Base-by-base conservation (phyloP, 1,284 basidiomycete species). In the Cerioporus squamosus region DNA sequence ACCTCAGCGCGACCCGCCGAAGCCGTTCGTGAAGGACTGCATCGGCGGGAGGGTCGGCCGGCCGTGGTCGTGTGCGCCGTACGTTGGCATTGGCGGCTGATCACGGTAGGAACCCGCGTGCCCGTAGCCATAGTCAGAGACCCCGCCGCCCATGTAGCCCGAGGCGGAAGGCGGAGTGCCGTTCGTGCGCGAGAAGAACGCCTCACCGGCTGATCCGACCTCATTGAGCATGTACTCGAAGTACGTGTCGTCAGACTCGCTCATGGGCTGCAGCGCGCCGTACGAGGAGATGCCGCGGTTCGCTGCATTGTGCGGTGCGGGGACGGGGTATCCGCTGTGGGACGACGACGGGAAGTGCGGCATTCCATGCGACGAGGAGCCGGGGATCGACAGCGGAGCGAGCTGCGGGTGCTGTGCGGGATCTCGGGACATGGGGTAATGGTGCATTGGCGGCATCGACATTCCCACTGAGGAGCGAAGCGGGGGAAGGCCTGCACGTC, bases 191-290 rank as follows among this genome's bases (percentile, higher is more conserved):
- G 59, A 44, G 59, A 64, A 59, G 44, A 53, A 26, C 22, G 18
- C 45, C 18, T 57, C 55, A 17, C 38, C 39, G 12, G 36, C 38
- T 36, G 43, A 50, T 39, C 45, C 33, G 10, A 61, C 50, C 49
- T 64, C 57, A 38, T 23, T 17, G 20, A 57, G 14, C 45, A 64
- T 64, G 39, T 61, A 61, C 8, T 59, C 5, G 39, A 51, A 61
- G 53, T 64, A 64, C 4, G 31, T 44, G 9, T 57, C 54, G 29
- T 64, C 62, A 0, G 53, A 48, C 15, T 60, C 54, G 20, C 51
- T 57, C 47, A 14, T 10, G 36, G 47, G 46, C 48, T 54, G 15
- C 52, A 23, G 5, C 48, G 1, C 4, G 46, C 24, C 33, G 43
- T 43, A 17, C 59, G 44, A 33, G 23, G 44, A 18, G 36, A 50